Evolutionary conservation across 176 grass and related monocot species (phyloP), one percentile per base, ranked within the genome.

Genomic region (Ensete glaucum): DNA sequence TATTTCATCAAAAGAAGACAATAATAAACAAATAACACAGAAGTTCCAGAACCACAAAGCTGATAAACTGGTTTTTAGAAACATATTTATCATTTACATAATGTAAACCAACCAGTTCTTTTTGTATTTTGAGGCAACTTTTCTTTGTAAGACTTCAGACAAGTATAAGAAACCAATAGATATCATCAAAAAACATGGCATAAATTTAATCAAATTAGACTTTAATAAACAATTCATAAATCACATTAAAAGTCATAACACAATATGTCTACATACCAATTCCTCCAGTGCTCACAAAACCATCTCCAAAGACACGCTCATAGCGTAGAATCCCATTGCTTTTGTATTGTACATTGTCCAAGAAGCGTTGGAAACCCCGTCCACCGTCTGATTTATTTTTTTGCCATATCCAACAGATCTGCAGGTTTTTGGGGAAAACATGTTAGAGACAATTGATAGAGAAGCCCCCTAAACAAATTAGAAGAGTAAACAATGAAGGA

Each of bases 301-400:
- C 95, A 77, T 94, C 84, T 77, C 95, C 95, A 76, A 99, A 99
- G 51, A 99, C 81, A 53, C 84, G 88, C 64, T 99, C 95, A 54
- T 99, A 99, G 4, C 95, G 88, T 72, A 99, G 80, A 76, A 99
- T 99, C 7, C 95, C 90, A 79, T 16, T 94, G 34, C 79, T 87
- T 85, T 99, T 99, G 81, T 99, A 99, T 64, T 99, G 95, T 58
- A 94, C 95, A 53, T 87, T 99, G 86, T 99, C 95, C 76, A 99
- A 76, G 76, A 99, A 99, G 19, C 83, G 89, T 74, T 99, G 90
- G 62, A 99, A 99, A 49, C 88, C 84, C 73, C 64, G 91, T 74
- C 94, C 95, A 84, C 94, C 73, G 79, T 72, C 86, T 57, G 90
- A 99, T 78, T 86, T 85, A 24, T 89, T 81, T 85, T 99, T 99